A percentile compares a stretch with the other conserved stretches of the same genome.
These are phyloP conservation scores for Serendipita sp. DNA, from an alignment of 1,284 basidiomycete species.

Conservation along the genomic window DNA sequence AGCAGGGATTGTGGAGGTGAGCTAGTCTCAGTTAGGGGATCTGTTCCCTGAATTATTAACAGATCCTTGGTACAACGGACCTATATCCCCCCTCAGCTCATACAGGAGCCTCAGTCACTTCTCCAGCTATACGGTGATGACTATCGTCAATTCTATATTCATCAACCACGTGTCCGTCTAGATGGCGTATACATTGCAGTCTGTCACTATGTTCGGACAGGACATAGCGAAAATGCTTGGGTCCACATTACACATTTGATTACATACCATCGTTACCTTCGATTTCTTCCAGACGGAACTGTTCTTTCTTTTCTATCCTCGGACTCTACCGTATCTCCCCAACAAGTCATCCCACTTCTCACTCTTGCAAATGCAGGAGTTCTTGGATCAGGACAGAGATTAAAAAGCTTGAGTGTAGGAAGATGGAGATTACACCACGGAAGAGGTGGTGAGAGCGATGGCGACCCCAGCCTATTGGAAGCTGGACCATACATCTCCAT, in stretches of 20 bases:
- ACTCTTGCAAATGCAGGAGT: conserved; percentile 38
- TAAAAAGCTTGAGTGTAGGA: conserved; percentile 54
- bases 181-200: conserved; percentile 85
- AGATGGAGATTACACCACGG: conserved; percentile 46
- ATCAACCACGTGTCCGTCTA: conserved; percentile 67
- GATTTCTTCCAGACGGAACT: conserved; percentile 78
- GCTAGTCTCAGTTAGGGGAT: conserved; percentile 15
- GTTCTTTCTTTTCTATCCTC: conserved; percentile 80
- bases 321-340: conserved; percentile 55
- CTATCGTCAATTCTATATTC: conserved; percentile 62
- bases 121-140: conserved; percentile 41
- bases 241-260: conserved; percentile 53
- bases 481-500: conserved; percentile 24
- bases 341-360: conserved; percentile 62
- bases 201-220: conserved; percentile 70
- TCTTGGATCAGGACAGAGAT: conserved; percentile 3
- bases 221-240: conserved; percentile 70
- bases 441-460: conserved; percentile 24
- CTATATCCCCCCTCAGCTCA: conserved; percentile 62
- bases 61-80: conserved; percentile 41
- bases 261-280: conserved; percentile 73
- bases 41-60: neutral
- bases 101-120: conserved; percentile 33
- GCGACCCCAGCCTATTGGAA: conserved; percentile 50
- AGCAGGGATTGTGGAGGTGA: conserved; percentile 63